phyloP scores from a whole-genome alignment of 1,139 yeast species.

The Kodamaea alishanica region DNA sequence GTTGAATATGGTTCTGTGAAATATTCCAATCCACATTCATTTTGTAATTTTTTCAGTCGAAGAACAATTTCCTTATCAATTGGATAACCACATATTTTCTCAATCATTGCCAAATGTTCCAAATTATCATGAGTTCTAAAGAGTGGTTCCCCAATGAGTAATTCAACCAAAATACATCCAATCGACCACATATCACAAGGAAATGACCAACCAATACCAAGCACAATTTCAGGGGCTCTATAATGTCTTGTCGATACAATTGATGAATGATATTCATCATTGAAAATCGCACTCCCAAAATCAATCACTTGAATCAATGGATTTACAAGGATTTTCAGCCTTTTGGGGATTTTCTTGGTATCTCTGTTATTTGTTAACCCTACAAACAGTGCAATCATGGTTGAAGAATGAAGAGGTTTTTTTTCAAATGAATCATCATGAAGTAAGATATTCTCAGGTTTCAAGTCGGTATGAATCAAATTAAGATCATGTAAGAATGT shows the following conservation, averaged over 20 bases:
- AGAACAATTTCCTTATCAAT: constrained; percentile 40
- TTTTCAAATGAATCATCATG: constrained; percentile 52
- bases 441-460: constrained; percentile 89
- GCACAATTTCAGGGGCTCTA: constrained; percentile 93
- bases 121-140: constrained; percentile 93
- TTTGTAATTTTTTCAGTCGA: constrained; percentile 32
- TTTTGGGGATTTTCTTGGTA: constrained; percentile 31
- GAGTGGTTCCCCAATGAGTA: constrained; percentile 92
- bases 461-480: constrained; percentile 88
- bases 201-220: constrained; percentile 89
- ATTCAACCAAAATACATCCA: constrained; percentile 89
- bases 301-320: constrained; percentile 89
- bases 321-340: constrained; percentile 56
- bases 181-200: constrained; percentile 97
- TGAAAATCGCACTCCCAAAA: constrained; percentile 92
- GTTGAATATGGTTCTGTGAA: constrained; percentile 30
- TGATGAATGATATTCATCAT: constrained; percentile 90
- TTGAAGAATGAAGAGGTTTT: constrained; percentile 32
- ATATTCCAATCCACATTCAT: constrained; percentile 42
- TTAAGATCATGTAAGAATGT: constrained; percentile 86
- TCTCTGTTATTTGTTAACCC: constrained; percentile 19
- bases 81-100: constrained; percentile 55
- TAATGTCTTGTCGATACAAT: constrained; percentile 94
- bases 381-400: constrained; percentile 32
- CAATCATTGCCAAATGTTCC: constrained; percentile 95